Evolutionary conservation across 2,329 filamentous ascomycete species (phyloP).

Genomic region (Claviceps paspali): DNA sequence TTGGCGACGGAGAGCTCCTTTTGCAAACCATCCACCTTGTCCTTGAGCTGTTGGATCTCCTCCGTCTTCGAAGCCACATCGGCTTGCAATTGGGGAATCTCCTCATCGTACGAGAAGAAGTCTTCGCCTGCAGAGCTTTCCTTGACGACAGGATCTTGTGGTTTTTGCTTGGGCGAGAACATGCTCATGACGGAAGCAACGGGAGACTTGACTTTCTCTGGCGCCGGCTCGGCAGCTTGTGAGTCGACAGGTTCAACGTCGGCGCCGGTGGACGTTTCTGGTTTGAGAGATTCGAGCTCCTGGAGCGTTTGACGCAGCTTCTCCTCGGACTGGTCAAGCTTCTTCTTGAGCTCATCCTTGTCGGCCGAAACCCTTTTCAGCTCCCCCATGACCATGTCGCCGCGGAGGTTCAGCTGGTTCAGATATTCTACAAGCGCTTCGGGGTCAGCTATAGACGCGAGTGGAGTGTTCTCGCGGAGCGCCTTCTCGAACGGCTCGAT

Average conservation of each 20-base stretch:
- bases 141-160: slow-evolving; percentile 15
- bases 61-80: slow-evolving; percentile 55
- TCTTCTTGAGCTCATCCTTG: slow-evolving; percentile 65
- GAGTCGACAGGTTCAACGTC: slow-evolving; percentile 15
- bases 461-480: slow-evolving; percentile 79
- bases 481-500: slow-evolving; percentile 91
- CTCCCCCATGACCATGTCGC: slow-evolving; percentile 88
- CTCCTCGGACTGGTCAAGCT: slow-evolving; percentile 53
- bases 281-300: slow-evolving; percentile 40
- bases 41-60: slow-evolving; percentile 55
- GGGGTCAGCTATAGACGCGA: slow-evolving; percentile 78
- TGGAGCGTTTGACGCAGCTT: slow-evolving; percentile 45
- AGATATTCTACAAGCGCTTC: slow-evolving; percentile 78
- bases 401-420: slow-evolving; percentile 69
- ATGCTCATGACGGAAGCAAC: slow-evolving; percentile 32
- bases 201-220: slow-evolving; percentile 27
- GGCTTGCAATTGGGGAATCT: slow-evolving; percentile 65
- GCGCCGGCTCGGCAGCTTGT: slow-evolving; percentile 8
- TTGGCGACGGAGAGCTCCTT: slow-evolving; percentile 55
- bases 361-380: slow-evolving; percentile 75
- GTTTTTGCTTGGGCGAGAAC: slow-evolving; percentile 32
- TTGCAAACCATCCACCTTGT: slow-evolving; percentile 52
- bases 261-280: slow-evolving; percentile 15
- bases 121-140: slow-evolving; percentile 38
- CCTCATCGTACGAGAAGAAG: slow-evolving; percentile 85